A percentile compares a stretch with the other conserved stretches of the same genome.
Evolutionary conservation across 2,329 filamentous ascomycete species (phyloP).

Genomic region (Microdochium trichocladiopsis): DNA sequence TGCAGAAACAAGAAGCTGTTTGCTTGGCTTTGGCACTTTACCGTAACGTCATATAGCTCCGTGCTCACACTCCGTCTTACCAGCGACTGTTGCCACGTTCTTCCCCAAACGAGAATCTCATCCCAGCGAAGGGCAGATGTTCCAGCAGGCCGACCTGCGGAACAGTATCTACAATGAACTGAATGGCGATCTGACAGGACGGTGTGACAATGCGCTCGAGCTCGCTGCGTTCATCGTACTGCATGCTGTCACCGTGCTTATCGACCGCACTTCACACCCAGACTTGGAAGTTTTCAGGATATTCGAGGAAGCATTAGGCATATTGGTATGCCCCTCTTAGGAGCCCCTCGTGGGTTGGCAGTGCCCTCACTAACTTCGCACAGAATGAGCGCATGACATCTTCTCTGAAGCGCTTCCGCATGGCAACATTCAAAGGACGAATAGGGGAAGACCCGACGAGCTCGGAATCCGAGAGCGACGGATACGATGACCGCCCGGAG

Average conservation of each 20-base stretch:
- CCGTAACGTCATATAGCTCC: too few relatives aligned
- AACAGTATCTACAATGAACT: conserved; percentile 61
- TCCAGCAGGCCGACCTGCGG: conserved; percentile 53
- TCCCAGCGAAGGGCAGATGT: conserved; percentile 45
- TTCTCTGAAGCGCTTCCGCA: conserved; percentile 55
- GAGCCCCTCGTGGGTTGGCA: neutral
- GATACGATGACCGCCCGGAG: conserved; percentile 28
- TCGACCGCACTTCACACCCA: conserved; percentile 52
- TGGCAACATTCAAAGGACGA: conserved; percentile 44
- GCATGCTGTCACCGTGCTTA: conserved; percentile 54
- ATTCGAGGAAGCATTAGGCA: conserved; percentile 59
- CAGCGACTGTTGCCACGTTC: conserved; percentile 45
- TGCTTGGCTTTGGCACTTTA: too few relatives aligned
- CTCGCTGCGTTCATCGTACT: conserved; percentile 55
- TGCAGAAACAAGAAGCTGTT: too few relatives aligned
- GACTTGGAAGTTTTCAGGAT: conserved; percentile 58
- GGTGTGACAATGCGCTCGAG: conserved; percentile 55
- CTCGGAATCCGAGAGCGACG: conserved; percentile 28
- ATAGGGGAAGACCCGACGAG: conserved; percentile 16
- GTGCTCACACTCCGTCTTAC: too few relatives aligned
- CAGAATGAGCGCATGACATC: conserved; percentile 56
- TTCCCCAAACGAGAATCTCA: conserved; percentile 49
- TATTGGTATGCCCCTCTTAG: conserved; percentile 35
- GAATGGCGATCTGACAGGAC: conserved; percentile 55
- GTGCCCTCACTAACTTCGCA: conserved; percentile 2